Evolutionary conservation across 306 rosid genomes (phyloP), one percentile per base, ranked within the genome.

Genomic region (Cicer bijugum): DNA sequence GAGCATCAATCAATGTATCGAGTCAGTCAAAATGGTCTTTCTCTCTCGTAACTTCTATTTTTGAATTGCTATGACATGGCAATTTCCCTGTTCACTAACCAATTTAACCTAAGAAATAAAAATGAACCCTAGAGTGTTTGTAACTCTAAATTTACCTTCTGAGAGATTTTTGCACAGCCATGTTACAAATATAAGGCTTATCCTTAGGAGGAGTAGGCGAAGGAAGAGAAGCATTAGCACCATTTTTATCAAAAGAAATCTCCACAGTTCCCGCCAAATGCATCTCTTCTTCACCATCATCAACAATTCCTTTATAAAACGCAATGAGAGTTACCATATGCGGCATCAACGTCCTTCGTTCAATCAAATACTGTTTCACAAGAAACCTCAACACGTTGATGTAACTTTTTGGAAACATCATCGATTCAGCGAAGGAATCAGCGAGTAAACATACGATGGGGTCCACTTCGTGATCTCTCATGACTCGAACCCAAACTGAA

Each of bases 211-310:
- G 89, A 7, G 87, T 67, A 0, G 98, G 98, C 3, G 98, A 80
- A 2, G 98, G 98, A 40, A 88, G 77, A 57, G 92, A 83, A 64
- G 87, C 71, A 82, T 82, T 88, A 11, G 96, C 90, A 38, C 97
- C 97, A 67, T 68, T 69, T 59, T 61, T 81, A 71, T 91, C 82
- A 74, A 94, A 94, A 74, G 83, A 82, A 82, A 94, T 86, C 78
- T 94, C 98, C 67, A 94, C 98, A 0, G 98, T 94, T 44, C 98
- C 98, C 0, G 96, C 98, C 66, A 94, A 79, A 12, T 68, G 50
- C 47, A 80, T 72, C 6, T 14, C 61, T 19, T 77, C 47, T 44
- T 68, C 81, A 47, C 75, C 84, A 7, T 57, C 82, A 8, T 9
- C 48, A 9, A 11, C 72, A 15, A 17, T 71, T 51, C 64, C 81